Base-by-base conservation (phyloP, 495 filamentous ascomycete genomes). In the Hyaloscypha variabilis region DNA sequence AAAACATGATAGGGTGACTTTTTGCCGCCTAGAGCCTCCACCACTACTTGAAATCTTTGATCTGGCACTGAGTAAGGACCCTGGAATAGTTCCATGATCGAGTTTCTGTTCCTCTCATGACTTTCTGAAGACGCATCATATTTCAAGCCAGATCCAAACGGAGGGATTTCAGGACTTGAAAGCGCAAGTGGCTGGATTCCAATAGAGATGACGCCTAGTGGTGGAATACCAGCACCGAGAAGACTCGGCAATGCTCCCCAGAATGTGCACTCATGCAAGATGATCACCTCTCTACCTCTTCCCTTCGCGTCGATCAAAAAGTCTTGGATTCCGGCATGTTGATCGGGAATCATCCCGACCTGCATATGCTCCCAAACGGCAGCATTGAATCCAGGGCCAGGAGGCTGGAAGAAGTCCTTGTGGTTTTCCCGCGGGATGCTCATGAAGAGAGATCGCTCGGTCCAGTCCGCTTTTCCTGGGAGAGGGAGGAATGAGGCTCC, bases 401-500 rank as follows among this genome's bases (percentile, higher is more conserved):
- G 31, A 1, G 31, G 31, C 31, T 34, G 31, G 31, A 34, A 34
- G 24, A 62, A 66, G 6, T 56, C 53, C 65, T 61, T 62, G 11
- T 60, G 42, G 8, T 63, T 28, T 28, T 46, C 21, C 2, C 30
- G 31, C 72, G 66, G 21, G 73, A 67, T 19, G 62, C 6, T 19
- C 24, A 21, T 52, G 49, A 53, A 53, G 4, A 13, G 21, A 5
- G 21, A 24, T 26, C 51, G 51, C 51, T 53, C 21, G 4, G 51
- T 23, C 51, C 51, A 53, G n/a, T 50, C 59, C 8, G 21, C 36
- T 2, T 50, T 57, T 31, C 58, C 69, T n/a, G 67, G 53, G 28
- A 78, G 65, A 17, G 77, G 71, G 17, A 74, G 21, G 60, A 78
- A 80, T 14, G 24, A 53, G 21, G 73, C 66, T 23, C 75, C 74